Evolutionary conservation across 495 filamentous ascomycete genomes (phyloP), one percentile per base, ranked within the genome.

Genomic region (Aspergillus conjunctus): DNA sequence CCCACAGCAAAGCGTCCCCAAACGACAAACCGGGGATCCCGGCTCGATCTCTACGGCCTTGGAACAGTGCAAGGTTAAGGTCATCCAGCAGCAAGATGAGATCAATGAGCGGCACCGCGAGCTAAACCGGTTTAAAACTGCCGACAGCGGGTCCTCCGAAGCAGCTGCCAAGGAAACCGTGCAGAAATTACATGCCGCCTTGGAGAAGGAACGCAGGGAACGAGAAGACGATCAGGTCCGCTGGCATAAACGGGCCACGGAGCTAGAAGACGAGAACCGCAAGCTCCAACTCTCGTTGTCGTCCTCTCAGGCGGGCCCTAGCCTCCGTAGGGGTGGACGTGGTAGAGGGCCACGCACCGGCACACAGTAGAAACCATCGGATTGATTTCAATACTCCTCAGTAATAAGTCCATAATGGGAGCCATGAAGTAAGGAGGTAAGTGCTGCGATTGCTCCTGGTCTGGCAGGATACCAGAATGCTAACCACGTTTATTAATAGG

Each of bases 261-360:
- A 63, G n/a, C 52, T 68, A 18, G 59, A 61, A 32, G 60, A n/a
- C 0, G 57, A 65, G 31, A 52, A 43, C 21, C 54, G 46, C 22
- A 63, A 56, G 48, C 60, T 68, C 2, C 60, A 56, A 1, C 60
- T 63, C 34, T 53, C 50, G 0, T 9, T 49, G 37, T 68, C 66
- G 3, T 51, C 64, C 39, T 54, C 55, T 6, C 20, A 32, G 9
- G 12, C 26, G 26, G n/a, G 48, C 30, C 33, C 33, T 1, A 21
- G 7, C 21, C 51, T 26, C 10, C 51, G 46, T 26, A 9, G 46
- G 18, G 45, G 56, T 26, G 26, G 26, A 26, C 26, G 26, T 5
- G 26, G 26, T 5, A 2, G 5, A 26, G 26, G 26, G 26, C 26
- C 26, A 26, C 26, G 26, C 26, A 26, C 2, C 5, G 26, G 26